Evolutionary conservation across 805 yeast genomes (phyloP), one percentile per base, ranked within the genome.

Genomic region (Saturnispora sekii): DNA sequence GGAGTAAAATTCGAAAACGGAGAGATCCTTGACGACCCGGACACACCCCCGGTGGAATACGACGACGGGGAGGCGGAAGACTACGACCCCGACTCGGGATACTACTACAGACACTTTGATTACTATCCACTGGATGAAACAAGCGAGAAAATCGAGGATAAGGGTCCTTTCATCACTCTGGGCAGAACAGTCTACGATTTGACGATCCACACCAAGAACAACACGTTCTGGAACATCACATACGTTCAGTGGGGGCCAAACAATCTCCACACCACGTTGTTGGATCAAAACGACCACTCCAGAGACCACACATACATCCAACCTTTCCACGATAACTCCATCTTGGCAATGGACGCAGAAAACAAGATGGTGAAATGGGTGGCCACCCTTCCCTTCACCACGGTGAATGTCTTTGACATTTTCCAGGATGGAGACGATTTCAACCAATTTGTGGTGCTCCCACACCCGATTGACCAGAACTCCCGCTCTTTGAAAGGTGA

Each of bases 241-340:
- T 88, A 83, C 57, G 72, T 94, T 1, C 73, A 81, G 32, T 93
- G 97, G 96, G 94, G 93, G 9, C 95, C 95, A 38, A 90, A 90
- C 60, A 79, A 85, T 51, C 67, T 88, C 43, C 95, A 90, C 60
- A 66, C 59, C 11, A 72, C 67, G 47, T 60, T 77, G 35, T 68
- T 67, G 2, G 54, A 56, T 32, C 78, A 77, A 51, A 73, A 76
- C 49, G 65, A 65, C 40, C 67, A 70, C 17, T 78, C 94, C 3
- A 59, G 71, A 14, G 97, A 89, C 61, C 79, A 80, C 32, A 65
- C 87, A 3, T 84, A 83, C 52, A 77, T 90, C 50, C 80, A 90
- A 5, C 95, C 97, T 1, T 79, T 86, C 57, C 85, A 83, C 56
- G 95, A 87, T 59, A 78, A 74, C 46, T 76, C 95, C 0, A 61